These are phyloP conservation scores for Cylindrotheca fusiformis DNA, from an alignment of 108 stramenopile species.

Conservation along the genomic window DNA sequence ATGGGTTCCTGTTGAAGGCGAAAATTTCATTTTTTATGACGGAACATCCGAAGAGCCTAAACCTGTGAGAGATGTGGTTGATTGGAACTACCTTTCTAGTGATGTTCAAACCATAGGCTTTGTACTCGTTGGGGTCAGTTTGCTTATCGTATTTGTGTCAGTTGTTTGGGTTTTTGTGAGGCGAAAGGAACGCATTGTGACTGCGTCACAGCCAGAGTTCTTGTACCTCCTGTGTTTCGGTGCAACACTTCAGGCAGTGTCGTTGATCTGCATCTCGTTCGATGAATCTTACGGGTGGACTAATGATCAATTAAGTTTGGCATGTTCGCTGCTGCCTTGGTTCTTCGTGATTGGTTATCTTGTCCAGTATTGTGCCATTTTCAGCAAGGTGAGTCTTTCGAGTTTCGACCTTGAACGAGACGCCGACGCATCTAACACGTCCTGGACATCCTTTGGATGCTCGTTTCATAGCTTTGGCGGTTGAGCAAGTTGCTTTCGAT, in stretches of 20 bases:
- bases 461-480: constrained; percentile 13
- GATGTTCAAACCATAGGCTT: constrained; percentile 27
- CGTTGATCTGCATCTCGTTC: constrained; percentile 19
- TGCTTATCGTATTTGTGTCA: background rate
- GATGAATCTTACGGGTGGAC: constrained; percentile 25
- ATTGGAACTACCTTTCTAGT: constrained; percentile 33
- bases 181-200: constrained; percentile 15
- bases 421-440: no score
- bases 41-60: constrained; percentile 14
- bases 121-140: constrained; percentile 10
- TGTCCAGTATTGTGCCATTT: constrained; percentile 14
- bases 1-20: constrained; percentile 8
- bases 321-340: constrained; percentile 22
- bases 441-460: no score
- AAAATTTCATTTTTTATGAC: constrained; percentile 8
- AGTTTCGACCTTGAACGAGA: no score
- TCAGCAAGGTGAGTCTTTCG: constrained; percentile 2
- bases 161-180: constrained; percentile 18
- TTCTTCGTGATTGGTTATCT: constrained; percentile 18
- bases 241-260: background rate
- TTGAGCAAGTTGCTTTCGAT: constrained; percentile 12
- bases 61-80: constrained; percentile 1
- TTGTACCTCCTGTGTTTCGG: constrained; percentile 18
- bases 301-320: background rate
- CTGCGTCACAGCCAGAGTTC: constrained; percentile 21